Conservation (phyloP, 225 moss, liverwort and hornwort species). For the Marchantia paleacea region DNA sequence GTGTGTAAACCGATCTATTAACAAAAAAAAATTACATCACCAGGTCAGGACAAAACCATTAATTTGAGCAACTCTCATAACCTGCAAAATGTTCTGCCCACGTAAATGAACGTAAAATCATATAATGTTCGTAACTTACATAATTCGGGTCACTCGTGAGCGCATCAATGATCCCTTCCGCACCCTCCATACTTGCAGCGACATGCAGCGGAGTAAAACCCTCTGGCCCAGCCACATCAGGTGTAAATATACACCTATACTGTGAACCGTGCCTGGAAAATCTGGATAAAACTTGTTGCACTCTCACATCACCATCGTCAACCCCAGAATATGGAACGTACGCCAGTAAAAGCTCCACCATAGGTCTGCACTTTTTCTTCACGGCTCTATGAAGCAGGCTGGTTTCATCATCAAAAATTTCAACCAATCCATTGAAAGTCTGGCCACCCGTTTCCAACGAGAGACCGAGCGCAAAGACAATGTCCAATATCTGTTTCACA, state of each 20-base stretch:
- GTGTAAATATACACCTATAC: constrained; percentile 57
- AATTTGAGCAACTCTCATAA: neutral
- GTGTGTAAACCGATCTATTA: constrained; percentile 66
- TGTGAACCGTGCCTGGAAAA: constrained; percentile 41
- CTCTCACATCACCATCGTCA: constrained; percentile 29
- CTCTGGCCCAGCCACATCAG: constrained; percentile 71
- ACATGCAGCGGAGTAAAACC: constrained; percentile 81
- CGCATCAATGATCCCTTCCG: constrained; percentile 70
- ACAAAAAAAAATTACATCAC: neutral
- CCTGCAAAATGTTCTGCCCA: neutral
- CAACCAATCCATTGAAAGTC: constrained; percentile 42
- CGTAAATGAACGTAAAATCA: neutral
- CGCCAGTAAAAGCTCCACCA: constrained; percentile 71
- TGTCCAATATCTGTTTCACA: constrained; percentile 66
- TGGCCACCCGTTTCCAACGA: constrained; percentile 35
- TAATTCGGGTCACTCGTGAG: constrained; percentile 80
- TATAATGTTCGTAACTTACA: constrained; percentile 34
- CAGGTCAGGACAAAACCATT: neutral
- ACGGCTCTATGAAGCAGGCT: constrained; percentile 87
- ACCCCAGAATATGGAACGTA: constrained; percentile 51
- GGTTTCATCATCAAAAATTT: constrained; percentile 46
- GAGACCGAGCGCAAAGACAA: constrained; percentile 51
- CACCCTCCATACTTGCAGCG: constrained; percentile 70
- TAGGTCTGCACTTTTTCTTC: constrained; percentile 52
- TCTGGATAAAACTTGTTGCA: constrained; percentile 28